phyloP scores from a whole-genome alignment of 2,329 filamentous ascomycete genomes.

The Calonectria pauciramosa region DNA sequence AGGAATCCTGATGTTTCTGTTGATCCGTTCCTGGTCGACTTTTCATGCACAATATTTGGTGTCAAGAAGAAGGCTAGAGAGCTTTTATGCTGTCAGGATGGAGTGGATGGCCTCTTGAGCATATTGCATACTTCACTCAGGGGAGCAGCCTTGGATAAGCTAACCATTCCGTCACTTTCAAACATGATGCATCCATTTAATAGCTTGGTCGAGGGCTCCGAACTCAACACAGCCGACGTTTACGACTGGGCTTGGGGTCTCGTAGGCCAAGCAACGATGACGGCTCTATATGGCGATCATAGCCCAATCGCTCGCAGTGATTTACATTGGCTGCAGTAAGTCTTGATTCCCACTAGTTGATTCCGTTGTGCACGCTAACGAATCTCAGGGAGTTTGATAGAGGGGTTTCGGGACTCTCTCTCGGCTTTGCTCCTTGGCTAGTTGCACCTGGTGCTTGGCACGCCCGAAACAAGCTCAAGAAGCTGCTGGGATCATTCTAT shows the following conservation, averaged over 20 bases:
- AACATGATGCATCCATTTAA: conserved; percentile 16
- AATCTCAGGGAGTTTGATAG: conserved; percentile 14
- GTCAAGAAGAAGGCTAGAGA: conserved; percentile 13
- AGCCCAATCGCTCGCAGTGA: conserved; percentile 52
- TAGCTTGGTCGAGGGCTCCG: not conserved
- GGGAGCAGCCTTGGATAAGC: conserved; percentile 28
- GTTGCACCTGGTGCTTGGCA: not conserved
- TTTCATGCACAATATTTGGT: conserved; percentile 33
- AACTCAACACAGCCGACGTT: conserved; percentile 45
- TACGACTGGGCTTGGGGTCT: conserved; percentile 55
- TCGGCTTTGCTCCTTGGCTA: not conserved
- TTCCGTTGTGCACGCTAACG: not conserved
- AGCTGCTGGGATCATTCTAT: not conserved
- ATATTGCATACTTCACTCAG: conserved; percentile 23
- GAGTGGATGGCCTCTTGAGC: conserved; percentile 6
- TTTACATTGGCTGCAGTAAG: conserved; percentile 54
- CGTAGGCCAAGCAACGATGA: conserved; percentile 54
- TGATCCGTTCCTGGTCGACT: conserved; percentile 54
- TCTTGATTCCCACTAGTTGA: not conserved
- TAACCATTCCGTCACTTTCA: conserved; percentile 23
- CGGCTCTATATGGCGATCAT: conserved; percentile 57
- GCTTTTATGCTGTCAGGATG: not conserved
- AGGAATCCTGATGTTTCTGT: conserved; percentile 58
- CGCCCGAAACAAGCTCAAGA: conserved; percentile 1
- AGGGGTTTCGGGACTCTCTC: not conserved